Percentiles rank a stretch among this genome's conserved stretches.
Conservation (phyloP, 495 filamentous ascomycete species). For the Hypoxylon intermedium region DNA sequence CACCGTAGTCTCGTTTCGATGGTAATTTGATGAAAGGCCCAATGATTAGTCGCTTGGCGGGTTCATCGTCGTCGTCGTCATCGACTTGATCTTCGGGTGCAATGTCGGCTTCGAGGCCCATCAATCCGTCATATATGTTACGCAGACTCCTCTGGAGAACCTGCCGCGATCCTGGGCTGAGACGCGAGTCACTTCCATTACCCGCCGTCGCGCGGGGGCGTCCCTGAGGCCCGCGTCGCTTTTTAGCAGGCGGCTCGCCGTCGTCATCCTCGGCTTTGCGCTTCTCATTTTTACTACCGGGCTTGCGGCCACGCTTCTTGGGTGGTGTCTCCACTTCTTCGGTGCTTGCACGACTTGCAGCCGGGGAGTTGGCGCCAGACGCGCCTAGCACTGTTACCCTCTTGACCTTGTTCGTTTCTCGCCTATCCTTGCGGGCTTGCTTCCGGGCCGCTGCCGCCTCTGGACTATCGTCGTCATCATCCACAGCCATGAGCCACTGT, state of each 20-base stretch:
- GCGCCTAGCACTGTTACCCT: slow-evolving; percentile 52
- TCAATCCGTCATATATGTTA: slow-evolving; percentile 76
- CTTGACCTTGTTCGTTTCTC: slow-evolving; percentile 76
- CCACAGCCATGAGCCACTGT: slow-evolving; percentile 92
- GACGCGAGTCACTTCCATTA: slow-evolving; percentile 38
- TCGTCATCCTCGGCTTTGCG: slow-evolving; percentile 87
- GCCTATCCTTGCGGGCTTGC: slow-evolving; percentile 78
- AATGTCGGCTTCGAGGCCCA: slow-evolving; percentile 75
- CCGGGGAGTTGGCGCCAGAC: slow-evolving; percentile 73
- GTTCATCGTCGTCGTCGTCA: slow-evolving; percentile 57
- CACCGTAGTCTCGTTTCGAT: slow-evolving; percentile 82
- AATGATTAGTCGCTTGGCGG: slow-evolving; percentile 75
- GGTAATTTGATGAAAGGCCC: slow-evolving; percentile 93
- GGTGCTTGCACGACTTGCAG: slow-evolving; percentile 78
- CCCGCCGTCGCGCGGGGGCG: slow-evolving; percentile 64
- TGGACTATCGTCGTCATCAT: slow-evolving; percentile 92
- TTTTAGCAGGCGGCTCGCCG: slow-evolving; percentile 79
- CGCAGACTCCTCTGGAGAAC: slow-evolving; percentile 77
- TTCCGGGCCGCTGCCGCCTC: slow-evolving; percentile 93
- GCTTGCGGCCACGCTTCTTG: slow-evolving; percentile 81
- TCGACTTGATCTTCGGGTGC: slow-evolving; percentile 62
- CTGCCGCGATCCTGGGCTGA: slow-evolving; percentile 59
- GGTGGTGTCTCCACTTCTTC: slow-evolving; percentile 67
- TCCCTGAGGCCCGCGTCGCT: slow-evolving; percentile 69
- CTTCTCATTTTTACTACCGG: slow-evolving; percentile 73